phyloP scores from a whole-genome alignment of 176 grass and related monocot genomes.

The Avena eriantha region DNA sequence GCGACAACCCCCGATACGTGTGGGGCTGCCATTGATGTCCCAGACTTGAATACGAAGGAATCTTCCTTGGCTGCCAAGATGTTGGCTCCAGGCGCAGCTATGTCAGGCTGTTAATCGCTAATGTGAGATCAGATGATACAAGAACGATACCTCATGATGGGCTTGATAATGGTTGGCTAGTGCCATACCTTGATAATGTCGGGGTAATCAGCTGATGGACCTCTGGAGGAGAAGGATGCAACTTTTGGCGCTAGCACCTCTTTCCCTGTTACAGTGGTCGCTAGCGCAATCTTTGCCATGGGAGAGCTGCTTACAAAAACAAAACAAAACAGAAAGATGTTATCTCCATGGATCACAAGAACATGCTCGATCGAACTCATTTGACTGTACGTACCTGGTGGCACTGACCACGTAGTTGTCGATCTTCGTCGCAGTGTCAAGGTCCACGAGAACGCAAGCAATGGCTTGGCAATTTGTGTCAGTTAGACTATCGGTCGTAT shows the following conservation, averaged over 20 bases:
- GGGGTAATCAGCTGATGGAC: constrained; percentile 25
- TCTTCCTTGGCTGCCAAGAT: constrained; percentile 37
- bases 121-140: too few relatives aligned
- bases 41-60: neutral
- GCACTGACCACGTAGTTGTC: accelerated
- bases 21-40: constrained; percentile 41
- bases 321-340: neutral
- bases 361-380: neutral
- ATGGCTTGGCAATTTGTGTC: neutral
- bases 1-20: constrained; percentile 27
- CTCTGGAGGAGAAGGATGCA: constrained; percentile 40
- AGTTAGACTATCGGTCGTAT: too few relatives aligned
- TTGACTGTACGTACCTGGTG: neutral
- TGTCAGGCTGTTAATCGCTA: neutral
- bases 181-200: constrained; percentile 19
- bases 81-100: constrained; percentile 39
- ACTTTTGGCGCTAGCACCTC: neutral
- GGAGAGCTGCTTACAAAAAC: constrained; percentile 20
- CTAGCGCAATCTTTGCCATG: constrained; percentile 36
- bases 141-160: too few relatives aligned
- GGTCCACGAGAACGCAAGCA: constrained; percentile 43
- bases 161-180: neutral
- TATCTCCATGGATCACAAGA: neutral
- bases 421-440: neutral
- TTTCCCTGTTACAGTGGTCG: neutral